Evolutionary conservation across 768 basidiomycete species (phyloP).

Genomic region (Mycena indigotica): DNA sequence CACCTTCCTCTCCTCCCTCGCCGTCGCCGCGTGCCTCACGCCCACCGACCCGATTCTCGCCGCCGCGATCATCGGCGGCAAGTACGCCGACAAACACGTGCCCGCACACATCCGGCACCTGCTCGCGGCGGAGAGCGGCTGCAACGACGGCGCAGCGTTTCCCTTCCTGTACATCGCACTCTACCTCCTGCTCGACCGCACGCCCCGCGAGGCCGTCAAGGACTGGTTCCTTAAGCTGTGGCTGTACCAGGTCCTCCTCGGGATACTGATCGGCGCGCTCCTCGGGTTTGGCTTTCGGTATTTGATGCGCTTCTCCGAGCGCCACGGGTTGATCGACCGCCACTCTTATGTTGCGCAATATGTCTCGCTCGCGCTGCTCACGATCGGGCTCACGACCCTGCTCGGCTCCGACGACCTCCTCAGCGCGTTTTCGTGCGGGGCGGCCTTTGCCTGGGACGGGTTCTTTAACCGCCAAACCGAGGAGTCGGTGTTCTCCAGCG

Average conservation of each 20-base stretch:
- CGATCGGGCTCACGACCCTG: conserved; percentile 81
- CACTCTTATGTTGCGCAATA: conserved; percentile 95
- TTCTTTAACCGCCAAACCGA: conserved; percentile 94
- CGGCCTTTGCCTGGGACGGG: conserved; percentile 96
- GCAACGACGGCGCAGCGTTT: conserved; percentile 97
- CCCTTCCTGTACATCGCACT: conserved; percentile 91
- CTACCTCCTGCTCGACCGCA: conserved; percentile 75
- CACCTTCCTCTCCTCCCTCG: conserved; percentile 85
- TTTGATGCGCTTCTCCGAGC: conserved; percentile 91
- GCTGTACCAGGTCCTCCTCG: conserved; percentile 82
- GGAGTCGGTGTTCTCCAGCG: conserved; percentile 92
- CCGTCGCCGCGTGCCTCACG: conserved; percentile 89
- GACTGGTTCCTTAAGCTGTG: conserved; percentile 90
- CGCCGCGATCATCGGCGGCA: conserved; percentile 90
- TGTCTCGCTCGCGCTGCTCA: conserved; percentile 78
- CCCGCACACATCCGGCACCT: conserved; percentile 75
- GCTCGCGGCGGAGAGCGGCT: conserved; percentile 79
- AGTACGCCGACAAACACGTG: conserved; percentile 97
- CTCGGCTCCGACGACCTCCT: conserved; percentile 93
- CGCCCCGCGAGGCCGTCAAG: conserved; percentile 64
- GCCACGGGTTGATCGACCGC: conserved; percentile 84
- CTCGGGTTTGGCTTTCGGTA: conserved; percentile 82
- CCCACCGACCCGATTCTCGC: conserved; percentile 95
- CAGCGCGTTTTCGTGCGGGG: conserved; percentile 92
- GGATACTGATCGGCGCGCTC: conserved; percentile 69